phyloP scores from a whole-genome alignment of 2,329 filamentous ascomycete genomes.

The Neonectria neomacrospora region DNA sequence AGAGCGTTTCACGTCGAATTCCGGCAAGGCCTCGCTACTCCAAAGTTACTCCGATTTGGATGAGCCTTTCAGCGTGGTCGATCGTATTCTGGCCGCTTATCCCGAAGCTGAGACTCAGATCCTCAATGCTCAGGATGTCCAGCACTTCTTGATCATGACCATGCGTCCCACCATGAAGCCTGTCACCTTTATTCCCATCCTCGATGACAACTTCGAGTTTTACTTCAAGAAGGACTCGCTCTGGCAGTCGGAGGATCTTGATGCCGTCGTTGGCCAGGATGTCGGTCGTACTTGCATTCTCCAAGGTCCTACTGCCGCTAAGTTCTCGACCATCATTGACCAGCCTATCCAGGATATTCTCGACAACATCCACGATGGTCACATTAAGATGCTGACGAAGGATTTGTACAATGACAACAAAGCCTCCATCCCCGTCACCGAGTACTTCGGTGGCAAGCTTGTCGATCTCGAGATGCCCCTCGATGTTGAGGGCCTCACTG shows the following conservation, averaged over 20 bases:
- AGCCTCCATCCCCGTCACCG: conserved; percentile 81
- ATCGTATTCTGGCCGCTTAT: conserved; percentile 83
- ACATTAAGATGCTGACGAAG: conserved; percentile 81
- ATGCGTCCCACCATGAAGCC: conserved; percentile 94
- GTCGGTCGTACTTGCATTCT: conserved; percentile 96
- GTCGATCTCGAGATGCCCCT: conserved; percentile 76
- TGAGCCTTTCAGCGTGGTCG: conserved; percentile 80
- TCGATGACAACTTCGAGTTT: conserved; percentile 98
- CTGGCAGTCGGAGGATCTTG: conserved; percentile 98
- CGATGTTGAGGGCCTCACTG: conserved; percentile 87
- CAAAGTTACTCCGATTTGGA: conserved; percentile 92
- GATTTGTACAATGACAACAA: conserved; percentile 84
- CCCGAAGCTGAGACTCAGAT: conserved; percentile 89
- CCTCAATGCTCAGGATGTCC: conserved; percentile 97
- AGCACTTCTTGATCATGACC: conserved; percentile 95
- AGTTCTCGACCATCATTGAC: conserved; percentile 88
- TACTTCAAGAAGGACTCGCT: conserved; percentile 99
- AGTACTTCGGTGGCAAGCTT: conserved; percentile 95
- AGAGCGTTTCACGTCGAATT: conserved; percentile 85
- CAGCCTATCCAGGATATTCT: conserved; percentile 96
- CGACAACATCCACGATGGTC: conserved; percentile 87
- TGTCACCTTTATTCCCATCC: conserved; percentile 92
- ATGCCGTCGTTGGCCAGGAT: conserved; percentile 94
- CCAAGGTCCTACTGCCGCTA: conserved; percentile 92
- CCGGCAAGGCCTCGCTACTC: conserved; percentile 81